Evolutionary conservation across 2,329 filamentous ascomycete genomes (phyloP).

Genomic region (Cadophora gregata): DNA sequence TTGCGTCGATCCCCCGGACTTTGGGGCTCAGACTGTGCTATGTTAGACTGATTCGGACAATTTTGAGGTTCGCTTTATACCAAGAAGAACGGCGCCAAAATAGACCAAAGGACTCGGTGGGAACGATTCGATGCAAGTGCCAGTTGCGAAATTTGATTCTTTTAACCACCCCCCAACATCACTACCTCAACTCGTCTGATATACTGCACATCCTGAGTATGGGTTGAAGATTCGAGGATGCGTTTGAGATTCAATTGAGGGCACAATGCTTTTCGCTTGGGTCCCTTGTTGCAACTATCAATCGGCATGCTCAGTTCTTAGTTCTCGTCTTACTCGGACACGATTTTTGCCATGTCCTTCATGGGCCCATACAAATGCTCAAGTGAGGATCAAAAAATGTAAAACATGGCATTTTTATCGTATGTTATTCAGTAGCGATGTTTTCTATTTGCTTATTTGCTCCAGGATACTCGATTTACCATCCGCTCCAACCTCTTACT

Average conservation of each 20-base stretch:
- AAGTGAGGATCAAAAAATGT: too few relatives aligned
- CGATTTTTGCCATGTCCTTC: too few relatives aligned
- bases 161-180: not conserved
- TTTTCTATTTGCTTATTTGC: not conserved
- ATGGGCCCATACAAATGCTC: too few relatives aligned
- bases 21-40: not conserved
- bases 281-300: too few relatives aligned
- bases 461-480: not conserved
- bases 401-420: too few relatives aligned
- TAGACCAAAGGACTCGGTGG: not conserved
- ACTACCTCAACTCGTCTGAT: not conserved
- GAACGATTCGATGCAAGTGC: not conserved
- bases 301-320: too few relatives aligned
- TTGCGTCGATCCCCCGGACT: conserved; percentile 4
- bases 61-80: not conserved
- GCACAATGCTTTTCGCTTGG: not conserved
- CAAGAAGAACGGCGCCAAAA: not conserved
- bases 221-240: not conserved
- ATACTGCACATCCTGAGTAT: not conserved
- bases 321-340: too few relatives aligned
- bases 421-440: too few relatives aligned
- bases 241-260: not conserved
- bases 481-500: not conserved
- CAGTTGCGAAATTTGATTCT: not conserved
- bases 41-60: not conserved